A percentile compares a stretch with the other conserved stretches of the same genome.
Evolutionary conservation across 805 yeast species (phyloP).

Genomic region (Blastobotrys chiropterorum): DNA sequence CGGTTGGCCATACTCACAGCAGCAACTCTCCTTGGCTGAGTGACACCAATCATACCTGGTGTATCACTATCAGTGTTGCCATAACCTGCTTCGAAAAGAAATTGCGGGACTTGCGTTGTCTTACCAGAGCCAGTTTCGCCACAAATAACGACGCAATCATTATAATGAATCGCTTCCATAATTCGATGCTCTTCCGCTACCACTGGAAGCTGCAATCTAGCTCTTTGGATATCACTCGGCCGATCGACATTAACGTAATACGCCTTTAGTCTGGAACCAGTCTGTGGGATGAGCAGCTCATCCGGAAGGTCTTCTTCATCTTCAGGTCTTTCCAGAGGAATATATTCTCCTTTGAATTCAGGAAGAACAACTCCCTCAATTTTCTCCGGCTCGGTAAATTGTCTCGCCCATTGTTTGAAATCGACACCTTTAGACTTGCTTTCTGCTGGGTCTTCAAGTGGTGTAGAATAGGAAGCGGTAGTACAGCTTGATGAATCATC

Average conservation of each 20-base stretch:
- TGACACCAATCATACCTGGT: constrained; percentile 93
- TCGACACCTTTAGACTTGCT: constrained; percentile 42
- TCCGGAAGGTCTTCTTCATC: constrained; percentile 68
- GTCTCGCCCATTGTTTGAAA: constrained; percentile 87
- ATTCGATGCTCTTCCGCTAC: constrained; percentile 83
- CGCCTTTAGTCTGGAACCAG: constrained; percentile 49
- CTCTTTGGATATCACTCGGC: constrained; percentile 55
- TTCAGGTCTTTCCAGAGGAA: constrained; percentile 56
- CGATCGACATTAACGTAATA: constrained; percentile 64
- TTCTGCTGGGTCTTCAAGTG: not conserved
- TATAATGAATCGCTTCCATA: constrained; percentile 93
- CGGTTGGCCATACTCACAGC: constrained; percentile 80
- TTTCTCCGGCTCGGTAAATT: constrained; percentile 57
- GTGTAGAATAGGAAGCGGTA: not conserved
- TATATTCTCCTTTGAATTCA: constrained; percentile 41
- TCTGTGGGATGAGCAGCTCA: constrained; percentile 53
- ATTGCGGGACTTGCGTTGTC: constrained; percentile 97
- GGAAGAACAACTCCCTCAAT: constrained; percentile 51
- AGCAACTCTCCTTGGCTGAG: constrained; percentile 89
- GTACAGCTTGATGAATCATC: constrained; percentile 5
- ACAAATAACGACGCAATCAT: constrained; percentile 84
- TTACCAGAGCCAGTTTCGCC: constrained; percentile 99
- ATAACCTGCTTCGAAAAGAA: constrained; percentile 86
- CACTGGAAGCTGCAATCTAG: constrained; percentile 76
- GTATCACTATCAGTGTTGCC: constrained; percentile 55